Percentiles rank a stretch among this genome's conserved stretches.
phyloP scores from a whole-genome alignment of 305 asterid genomes.

The Lippia alba region DNA sequence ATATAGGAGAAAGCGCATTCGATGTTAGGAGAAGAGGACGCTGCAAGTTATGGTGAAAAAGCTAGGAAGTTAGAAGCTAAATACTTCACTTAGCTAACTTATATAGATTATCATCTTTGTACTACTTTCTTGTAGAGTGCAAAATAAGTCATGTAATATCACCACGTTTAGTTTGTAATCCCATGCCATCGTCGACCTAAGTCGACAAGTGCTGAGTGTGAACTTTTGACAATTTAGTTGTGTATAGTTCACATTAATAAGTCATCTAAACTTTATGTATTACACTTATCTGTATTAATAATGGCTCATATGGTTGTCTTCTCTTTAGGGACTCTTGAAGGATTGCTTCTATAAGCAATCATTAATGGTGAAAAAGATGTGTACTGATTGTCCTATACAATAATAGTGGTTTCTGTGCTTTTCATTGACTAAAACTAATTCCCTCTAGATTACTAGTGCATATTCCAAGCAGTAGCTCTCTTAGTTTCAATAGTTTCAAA shows the following conservation, averaged over 20 bases:
- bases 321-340: neutral
- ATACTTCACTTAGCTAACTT: conserved; percentile 51
- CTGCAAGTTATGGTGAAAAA: conserved; percentile 57
- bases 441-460: too few relatives aligned
- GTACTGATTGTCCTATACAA: neutral
- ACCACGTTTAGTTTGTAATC: conserved; percentile 13
- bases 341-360: neutral
- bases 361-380: neutral
- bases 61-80: conserved; percentile 60
- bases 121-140: conserved; percentile 16
- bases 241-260: neutral
- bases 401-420: neutral
- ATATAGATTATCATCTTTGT: neutral
- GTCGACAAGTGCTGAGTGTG: neutral
- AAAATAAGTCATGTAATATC: conserved; percentile 6
- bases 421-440: neutral
- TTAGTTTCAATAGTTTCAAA: too few relatives aligned
- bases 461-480: neutral
- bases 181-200: neutral
- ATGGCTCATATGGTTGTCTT: neutral
- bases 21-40: conserved; percentile 61
- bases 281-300: neutral
- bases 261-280: neutral
- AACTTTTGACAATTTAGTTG: neutral
- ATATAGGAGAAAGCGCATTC: conserved; percentile 70